Base-by-base conservation (phyloP, 1,139 yeast species). In the Scheffersomyces insectosa region DNA sequence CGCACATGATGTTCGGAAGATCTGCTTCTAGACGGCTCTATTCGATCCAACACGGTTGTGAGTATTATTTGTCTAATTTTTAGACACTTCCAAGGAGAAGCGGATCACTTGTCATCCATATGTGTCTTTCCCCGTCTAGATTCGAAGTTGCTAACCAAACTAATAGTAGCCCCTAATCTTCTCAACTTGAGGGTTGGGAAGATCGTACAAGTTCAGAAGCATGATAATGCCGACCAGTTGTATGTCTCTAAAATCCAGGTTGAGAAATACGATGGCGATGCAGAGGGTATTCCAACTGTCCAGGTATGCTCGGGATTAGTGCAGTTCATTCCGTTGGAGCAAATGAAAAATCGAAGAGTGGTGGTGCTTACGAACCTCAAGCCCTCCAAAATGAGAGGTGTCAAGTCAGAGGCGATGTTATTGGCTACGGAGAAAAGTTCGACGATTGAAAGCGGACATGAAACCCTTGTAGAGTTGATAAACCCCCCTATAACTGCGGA, bases 321-420 rank as follows among this genome's bases (percentile, higher is more conserved):
- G 43, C 83, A 84, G 53, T 80, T 82, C 66, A 76, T 86, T 55
- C 82, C 95, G 23, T 63, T 88, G 48, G 96, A 88, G 60, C 86
- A 83, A 41, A 83, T 91, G 93, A 89, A 85, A 68, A 77, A 85
- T 62, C 82, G 95, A 57, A 74, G 78, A 48, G 95, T 91, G 42
- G 86, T 90, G 37, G 86, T 85, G 40, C 87, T 90, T 51, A 89
- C 95, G 51, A 89, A 89, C 72, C 77, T 90, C 69, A 90, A 89
- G 71, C 95, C 96, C 9, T 95, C 88, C 38, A 85, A 81, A 59
- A 88, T 91, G 96, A 81, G 97, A 65, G 98, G 99, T 50, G 83
- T 93, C 13, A 58, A 52, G 41, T 79, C 85, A 0, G 76, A 78
- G 46, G 86, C 83, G 1, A 82, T 82, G 87, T 54, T 82, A 1